Base-by-base conservation (phyloP, 352 stramenopile species). In the Globisporangium cederbergense region DNA sequence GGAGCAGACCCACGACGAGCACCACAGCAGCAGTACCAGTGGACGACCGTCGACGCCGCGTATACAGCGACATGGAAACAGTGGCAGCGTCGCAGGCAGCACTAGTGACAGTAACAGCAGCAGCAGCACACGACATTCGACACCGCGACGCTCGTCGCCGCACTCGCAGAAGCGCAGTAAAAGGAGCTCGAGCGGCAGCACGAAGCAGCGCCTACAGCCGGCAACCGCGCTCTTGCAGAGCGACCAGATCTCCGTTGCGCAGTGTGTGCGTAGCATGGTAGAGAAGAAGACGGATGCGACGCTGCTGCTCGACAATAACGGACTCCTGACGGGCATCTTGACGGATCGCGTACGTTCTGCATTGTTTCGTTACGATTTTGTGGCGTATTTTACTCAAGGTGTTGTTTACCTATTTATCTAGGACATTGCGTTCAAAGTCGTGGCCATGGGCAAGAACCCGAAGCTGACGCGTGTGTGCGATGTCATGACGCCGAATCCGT, bases 401-500 rank as follows among this genome's bases (percentile, higher is more conserved):
- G 14, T 13, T 40, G 30, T 40, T 14, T 42, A 4, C 14, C 0
- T 53, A 25, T 38, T 13, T 57, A n/a, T 52, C 6, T 75, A 98
- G 70, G 97, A 99, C 66, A 93, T 99, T 60, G 97, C 94, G 4
- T 76, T 96, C 36, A 91, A 97, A 62, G 83, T 98, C 11, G 93
- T 98, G 30, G 93, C 94, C 0, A 87, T 96, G 40, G 79, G 90
- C 28, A 82, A 97, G 46, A 80, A 96, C 57, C 79, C 85, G 0
- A 77, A 81, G 36, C 74, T 70, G 6, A 98, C 91, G 38, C 72
- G 75, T 42, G 91, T 97, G 18, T 71, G 78, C 34, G 78, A 93
- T 42, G 89, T 99, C 28, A 99, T 99, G 96, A 99, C 97, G 14
- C 74, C 83, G 7, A 97, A 98, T 71, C 96, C 95, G 52, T 96